phyloP scores from a whole-genome alignment of 306 rosid species.

The Hippophae tibetana region DNA sequence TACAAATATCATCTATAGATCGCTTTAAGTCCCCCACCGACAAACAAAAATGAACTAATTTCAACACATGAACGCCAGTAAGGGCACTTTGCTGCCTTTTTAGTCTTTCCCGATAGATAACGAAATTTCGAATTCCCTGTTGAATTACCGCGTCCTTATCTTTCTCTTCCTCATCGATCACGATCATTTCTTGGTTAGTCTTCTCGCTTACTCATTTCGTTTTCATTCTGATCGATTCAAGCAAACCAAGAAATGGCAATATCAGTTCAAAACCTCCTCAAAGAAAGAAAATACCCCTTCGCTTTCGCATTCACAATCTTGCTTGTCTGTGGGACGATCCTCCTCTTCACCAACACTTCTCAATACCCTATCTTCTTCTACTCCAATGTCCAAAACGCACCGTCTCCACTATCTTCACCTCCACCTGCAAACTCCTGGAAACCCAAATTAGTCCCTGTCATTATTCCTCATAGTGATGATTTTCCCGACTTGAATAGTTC shows the following conservation, averaged over 20 bases:
- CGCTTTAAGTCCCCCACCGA: too few species aligned
- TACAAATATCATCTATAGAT: too few species aligned
- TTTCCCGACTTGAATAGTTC: not conserved
- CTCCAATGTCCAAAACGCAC: constrained; percentile 23
- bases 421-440: constrained; percentile 6
- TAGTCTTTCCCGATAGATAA: not conserved
- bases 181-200: not conserved
- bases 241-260: constrained; percentile 32
- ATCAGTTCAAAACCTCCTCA: constrained; percentile 28
- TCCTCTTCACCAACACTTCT: constrained; percentile 41
- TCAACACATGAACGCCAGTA: too few species aligned
- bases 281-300: constrained; percentile 54
- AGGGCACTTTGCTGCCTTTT: too few species aligned
- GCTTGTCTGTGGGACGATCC: constrained; percentile 35
- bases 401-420: not conserved
- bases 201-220: not conserved
- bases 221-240: not conserved
- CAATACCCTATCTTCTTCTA: constrained; percentile 29
- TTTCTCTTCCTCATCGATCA: constrained; percentile 1
- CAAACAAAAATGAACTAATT: too few species aligned
- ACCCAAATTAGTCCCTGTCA: not conserved
- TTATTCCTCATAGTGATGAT: not conserved
- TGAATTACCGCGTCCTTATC: constrained; percentile 9
- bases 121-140: constrained; percentile 13
- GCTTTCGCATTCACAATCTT: constrained; percentile 37